These are phyloP conservation scores for Gonapodya prolifera DNA, from an alignment of 192 early-diverging fungal species.

Conservation along the genomic window DNA sequence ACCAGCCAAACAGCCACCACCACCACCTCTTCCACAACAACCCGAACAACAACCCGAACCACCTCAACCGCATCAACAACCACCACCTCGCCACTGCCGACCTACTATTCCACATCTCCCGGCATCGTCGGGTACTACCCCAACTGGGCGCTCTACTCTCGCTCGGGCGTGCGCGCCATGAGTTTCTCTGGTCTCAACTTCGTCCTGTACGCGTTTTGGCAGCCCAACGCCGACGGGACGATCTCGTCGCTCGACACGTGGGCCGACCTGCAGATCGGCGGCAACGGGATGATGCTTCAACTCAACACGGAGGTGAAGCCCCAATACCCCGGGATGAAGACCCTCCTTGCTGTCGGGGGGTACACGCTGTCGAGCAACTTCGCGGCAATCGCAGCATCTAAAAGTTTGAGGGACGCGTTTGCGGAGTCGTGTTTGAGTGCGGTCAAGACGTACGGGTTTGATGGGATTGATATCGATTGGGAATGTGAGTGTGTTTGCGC, in stretches of 20 bases:
- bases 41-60: background rate
- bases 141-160: background rate
- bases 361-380: background rate
- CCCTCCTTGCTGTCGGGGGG: background rate
- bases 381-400: background rate
- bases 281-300: background rate
- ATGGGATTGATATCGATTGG: background rate
- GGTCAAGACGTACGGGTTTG: background rate
- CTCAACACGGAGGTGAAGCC: background rate
- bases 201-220: background rate
- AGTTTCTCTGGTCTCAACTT: conserved; percentile 1
- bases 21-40: background rate
- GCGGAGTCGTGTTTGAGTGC: background rate
- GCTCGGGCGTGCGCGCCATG: background rate
- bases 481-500: background rate
- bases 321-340: background rate
- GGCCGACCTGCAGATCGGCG: background rate
- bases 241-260: background rate
- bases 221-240: background rate
- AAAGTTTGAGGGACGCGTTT: background rate
- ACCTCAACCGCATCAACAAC: background rate
- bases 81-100: background rate
- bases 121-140: background rate
- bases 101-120: background rate
- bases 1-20: background rate